These are phyloP conservation scores for Kodamaea laetipori DNA, from an alignment of 805 yeast species.

Conservation along the genomic window DNA sequence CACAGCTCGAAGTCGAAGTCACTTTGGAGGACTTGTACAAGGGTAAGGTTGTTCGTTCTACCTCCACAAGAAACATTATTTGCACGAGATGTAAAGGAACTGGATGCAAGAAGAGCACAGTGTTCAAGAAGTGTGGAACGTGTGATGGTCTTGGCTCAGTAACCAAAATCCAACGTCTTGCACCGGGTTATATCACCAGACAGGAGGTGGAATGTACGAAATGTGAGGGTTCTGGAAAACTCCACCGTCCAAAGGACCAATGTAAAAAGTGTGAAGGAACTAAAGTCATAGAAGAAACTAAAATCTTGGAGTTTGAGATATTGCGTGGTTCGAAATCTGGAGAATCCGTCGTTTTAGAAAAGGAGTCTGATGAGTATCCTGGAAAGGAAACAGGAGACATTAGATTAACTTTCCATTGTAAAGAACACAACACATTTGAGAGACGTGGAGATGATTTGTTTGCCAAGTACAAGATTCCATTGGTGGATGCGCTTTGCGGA, in stretches of 20 bases:
- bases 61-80: slow-evolving; percentile 68
- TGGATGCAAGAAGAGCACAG: slow-evolving; percentile 69
- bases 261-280: slow-evolving; percentile 79
- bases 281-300: slow-evolving; percentile 61
- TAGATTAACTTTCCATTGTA: slow-evolving; percentile 57
- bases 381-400: slow-evolving; percentile 81
- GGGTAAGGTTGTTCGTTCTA: slow-evolving; percentile 77
- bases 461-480: slow-evolving; percentile 58
- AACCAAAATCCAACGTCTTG: slow-evolving; percentile 61
- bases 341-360: slow-evolving; percentile 60
- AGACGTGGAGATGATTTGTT: slow-evolving; percentile 67
- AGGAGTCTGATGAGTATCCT: slow-evolving; percentile 77
- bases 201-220: slow-evolving; percentile 60
- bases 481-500: slow-evolving; percentile 86
- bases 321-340: slow-evolving; percentile 67
- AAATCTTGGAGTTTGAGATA: slow-evolving; percentile 74
- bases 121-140: slow-evolving; percentile 53
- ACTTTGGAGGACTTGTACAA: slow-evolving; percentile 73
- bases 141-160: slow-evolving; percentile 76
- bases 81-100: slow-evolving; percentile 76
- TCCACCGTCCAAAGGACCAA: slow-evolving; percentile 61
- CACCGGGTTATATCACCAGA: slow-evolving; percentile 73
- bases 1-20: slow-evolving; percentile 62
- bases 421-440: slow-evolving; percentile 49
- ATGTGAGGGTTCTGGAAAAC: slow-evolving; percentile 73